Percentiles rank a stretch among this genome's conserved stretches.
Evolutionary conservation across 352 stramenopile species (phyloP).

Genomic region (Pythium aristosporum): DNA sequence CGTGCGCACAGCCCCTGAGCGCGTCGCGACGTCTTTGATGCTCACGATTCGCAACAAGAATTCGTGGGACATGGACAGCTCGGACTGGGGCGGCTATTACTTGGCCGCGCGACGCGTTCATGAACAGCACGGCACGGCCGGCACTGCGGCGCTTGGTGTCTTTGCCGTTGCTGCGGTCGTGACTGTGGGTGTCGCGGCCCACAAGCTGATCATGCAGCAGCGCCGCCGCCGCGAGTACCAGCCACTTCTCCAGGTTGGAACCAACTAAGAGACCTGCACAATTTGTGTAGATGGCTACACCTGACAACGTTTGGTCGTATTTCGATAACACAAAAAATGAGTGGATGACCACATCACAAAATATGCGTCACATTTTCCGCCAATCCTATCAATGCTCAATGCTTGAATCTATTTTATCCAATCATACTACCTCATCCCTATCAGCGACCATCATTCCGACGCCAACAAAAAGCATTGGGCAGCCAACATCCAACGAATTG

Average conservation of each 20-base stretch:
- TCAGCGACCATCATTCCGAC: not conserved
- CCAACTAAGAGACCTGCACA: not conserved
- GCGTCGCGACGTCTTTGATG: conserved; percentile 15
- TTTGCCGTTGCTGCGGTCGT: conserved; percentile 8
- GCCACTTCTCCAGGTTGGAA: conserved; percentile 20
- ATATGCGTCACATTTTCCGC: conserved; percentile 4
- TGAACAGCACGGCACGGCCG: conserved; percentile 3
- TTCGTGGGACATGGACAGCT: conserved; percentile 12
- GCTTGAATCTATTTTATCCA: not conserved
- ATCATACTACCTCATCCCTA: not conserved
- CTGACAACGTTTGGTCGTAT: not conserved
- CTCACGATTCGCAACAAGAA: conserved; percentile 5
- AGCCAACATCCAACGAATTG: conserved; percentile 21
- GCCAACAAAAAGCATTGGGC: conserved; percentile 5
- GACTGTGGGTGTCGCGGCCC: conserved; percentile 16
- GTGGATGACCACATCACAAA: not conserved
- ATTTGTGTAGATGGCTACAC: conserved; percentile 19
- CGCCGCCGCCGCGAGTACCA: conserved; percentile 26
- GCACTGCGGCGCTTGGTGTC: not conserved
- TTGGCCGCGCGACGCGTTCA: conserved; percentile 8
- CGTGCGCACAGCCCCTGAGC: not conserved
- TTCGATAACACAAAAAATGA: too few relatives aligned
- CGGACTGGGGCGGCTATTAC: not conserved
- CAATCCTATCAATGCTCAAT: conserved; percentile 12
- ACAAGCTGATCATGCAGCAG: conserved; percentile 18